phyloP scores from a whole-genome alignment of 2,329 filamentous ascomycete species.

The Paramyrothecium roridum region DNA sequence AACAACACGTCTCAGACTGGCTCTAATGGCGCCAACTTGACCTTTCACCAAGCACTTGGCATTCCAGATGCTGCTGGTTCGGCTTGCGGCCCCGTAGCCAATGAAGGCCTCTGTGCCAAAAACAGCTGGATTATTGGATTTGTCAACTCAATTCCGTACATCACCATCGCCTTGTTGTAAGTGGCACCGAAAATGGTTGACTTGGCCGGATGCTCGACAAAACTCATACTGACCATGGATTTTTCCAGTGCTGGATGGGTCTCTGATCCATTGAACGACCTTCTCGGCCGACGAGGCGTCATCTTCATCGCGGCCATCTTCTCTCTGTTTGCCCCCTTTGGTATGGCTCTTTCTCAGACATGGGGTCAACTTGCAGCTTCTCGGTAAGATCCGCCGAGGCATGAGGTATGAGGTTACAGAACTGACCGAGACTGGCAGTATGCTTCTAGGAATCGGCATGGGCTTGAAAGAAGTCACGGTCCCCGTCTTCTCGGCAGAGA shows the following conservation, averaged over 20 bases:
- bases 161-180: conserved; percentile 40
- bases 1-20: conserved; percentile 24
- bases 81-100: conserved; percentile 25
- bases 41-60: conserved; percentile 40
- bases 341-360: conserved; percentile 54
- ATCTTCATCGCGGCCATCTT: conserved; percentile 64
- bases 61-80: conserved; percentile 30
- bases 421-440: conserved; percentile 12
- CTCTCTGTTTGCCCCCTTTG: conserved; percentile 59
- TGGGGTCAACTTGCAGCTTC: conserved; percentile 57
- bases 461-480: conserved; percentile 48
- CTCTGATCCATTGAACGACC: conserved; percentile 58
- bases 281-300: conserved; percentile 57
- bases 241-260: conserved; percentile 53
- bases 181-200: conserved; percentile 9
- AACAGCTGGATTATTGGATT: conserved; percentile 61
- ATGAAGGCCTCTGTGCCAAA: conserved; percentile 32
- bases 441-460: conserved; percentile 59
- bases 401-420: neutral
- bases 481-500: conserved; percentile 52
- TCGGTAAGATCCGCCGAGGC: conserved; percentile 33
- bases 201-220: neutral
- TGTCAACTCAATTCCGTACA: conserved; percentile 49
- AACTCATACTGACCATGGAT: no score
- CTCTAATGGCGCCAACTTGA: conserved; percentile 45